Conservation (phyloP, 768 basidiomycete species). For the Pisolithus tinctorius region DNA sequence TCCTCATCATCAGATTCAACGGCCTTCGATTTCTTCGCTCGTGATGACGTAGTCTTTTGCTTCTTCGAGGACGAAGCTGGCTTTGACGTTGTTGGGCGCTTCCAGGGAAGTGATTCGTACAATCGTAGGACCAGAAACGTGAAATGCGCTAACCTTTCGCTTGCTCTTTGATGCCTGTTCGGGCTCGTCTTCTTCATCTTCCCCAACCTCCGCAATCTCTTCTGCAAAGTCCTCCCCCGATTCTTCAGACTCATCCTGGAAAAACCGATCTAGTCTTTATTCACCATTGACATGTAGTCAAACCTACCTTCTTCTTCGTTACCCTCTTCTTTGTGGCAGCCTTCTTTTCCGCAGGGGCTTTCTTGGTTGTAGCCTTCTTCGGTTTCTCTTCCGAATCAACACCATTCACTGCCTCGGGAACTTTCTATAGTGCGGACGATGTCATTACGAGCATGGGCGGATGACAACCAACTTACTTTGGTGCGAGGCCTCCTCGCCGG, state of each 20-base stretch:
- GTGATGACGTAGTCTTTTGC: slow-evolving; percentile 19
- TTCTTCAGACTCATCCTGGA: slow-evolving; percentile 30
- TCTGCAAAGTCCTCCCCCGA: slow-evolving; percentile 43
- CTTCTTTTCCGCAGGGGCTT: slow-evolving; percentile 40
- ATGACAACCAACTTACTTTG: slow-evolving; percentile 24
- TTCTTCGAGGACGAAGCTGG: slow-evolving; percentile 40
- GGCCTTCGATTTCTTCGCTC: slow-evolving; percentile 39
- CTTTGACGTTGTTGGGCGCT: slow-evolving; percentile 41
- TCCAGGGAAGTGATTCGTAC: slow-evolving; percentile 3
- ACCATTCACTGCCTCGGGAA: slow-evolving; percentile 23
- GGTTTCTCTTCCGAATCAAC: slow-evolving; percentile 39
- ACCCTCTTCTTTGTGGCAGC: slow-evolving; percentile 29
- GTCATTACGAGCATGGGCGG: slow-evolving; percentile 1
- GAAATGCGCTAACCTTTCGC: slow-evolving; percentile 49
- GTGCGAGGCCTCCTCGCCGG: slow-evolving; percentile 29
- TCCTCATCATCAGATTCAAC: slow-evolving; percentile 39
- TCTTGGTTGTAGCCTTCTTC: slow-evolving; percentile 41
- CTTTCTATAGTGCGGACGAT: slow-evolving; percentile 22
- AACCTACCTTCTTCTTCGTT: slow-evolving; percentile 33
- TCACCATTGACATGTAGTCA: neutral
- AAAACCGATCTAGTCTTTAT: neutral
- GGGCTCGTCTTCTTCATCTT: slow-evolving; percentile 38
- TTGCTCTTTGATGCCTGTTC: slow-evolving; percentile 46
- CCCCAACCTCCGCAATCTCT: slow-evolving; percentile 37
- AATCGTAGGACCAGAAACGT: neutral